A percentile compares a stretch with the other conserved stretches of the same genome.
These are phyloP conservation scores for Orychophragmus violaceus DNA, from an alignment of 345 rosid species.

Conservation along the genomic window DNA sequence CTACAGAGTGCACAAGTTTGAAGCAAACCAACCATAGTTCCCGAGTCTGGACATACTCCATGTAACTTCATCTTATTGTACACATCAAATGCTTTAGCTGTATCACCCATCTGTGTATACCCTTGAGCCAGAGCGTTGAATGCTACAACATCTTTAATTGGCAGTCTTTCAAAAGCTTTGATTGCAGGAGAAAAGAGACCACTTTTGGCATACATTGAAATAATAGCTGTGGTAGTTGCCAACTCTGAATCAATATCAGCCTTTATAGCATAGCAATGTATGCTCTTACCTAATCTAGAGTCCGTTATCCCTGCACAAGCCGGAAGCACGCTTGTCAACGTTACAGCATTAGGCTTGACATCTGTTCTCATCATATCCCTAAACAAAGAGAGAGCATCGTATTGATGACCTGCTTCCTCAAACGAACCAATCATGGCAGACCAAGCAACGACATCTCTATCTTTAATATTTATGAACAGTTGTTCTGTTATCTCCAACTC, in stretches of 20 bases:
- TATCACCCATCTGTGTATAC: conserved; percentile 38
- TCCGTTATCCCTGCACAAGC: conserved; percentile 43
- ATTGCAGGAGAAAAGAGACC: conserved; percentile 36
- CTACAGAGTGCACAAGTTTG: conserved; percentile 38
- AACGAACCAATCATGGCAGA: conserved; percentile 48
- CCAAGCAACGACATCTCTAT: conserved; percentile 52
- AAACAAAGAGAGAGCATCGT: conserved; percentile 44
- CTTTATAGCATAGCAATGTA: conserved; percentile 52
- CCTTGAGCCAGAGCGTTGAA: conserved; percentile 60
- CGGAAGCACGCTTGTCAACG: conserved; percentile 43
- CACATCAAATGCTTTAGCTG: conserved; percentile 32
- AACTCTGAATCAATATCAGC: conserved; percentile 38
- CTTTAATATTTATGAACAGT: conserved; percentile 31
- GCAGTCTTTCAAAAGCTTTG: conserved; percentile 38
- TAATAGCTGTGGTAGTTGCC: conserved; percentile 41
- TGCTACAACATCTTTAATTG: conserved; percentile 44
- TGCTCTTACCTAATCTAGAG: conserved; percentile 45
- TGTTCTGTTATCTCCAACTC: conserved; percentile 35
- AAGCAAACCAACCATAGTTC: conserved; percentile 55
- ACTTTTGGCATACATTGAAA: conserved; percentile 56
- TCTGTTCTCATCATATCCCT: conserved; percentile 39
- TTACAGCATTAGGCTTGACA: conserved; percentile 41
- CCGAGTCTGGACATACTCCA: conserved; percentile 37
- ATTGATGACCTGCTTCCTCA: conserved; percentile 47
- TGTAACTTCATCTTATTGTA: conserved; percentile 36